Evolutionary conservation across 78 protist species (phyloP), one percentile per base, ranked within the genome.

Genomic region (Tieghemostelium lacteum): DNA sequence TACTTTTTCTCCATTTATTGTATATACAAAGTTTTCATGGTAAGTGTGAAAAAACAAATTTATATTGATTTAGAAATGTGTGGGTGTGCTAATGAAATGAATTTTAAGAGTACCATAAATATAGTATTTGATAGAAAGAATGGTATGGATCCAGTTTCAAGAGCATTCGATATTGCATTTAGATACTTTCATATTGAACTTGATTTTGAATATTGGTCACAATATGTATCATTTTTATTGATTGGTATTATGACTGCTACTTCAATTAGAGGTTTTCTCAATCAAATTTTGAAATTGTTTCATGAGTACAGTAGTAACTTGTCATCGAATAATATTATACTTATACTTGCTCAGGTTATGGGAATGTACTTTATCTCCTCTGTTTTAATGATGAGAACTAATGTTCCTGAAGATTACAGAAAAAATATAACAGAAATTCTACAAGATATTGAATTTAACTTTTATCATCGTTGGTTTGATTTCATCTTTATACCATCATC

Each of bases 381-480:
- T 19, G 95, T 95, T 5, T 70, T 96, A 8, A 94, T 96, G 39
- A 87, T 95, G 93, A 93, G 98, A n/a, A 91, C 91, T 58, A 76
- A 65, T 33, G 85, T 96, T 58, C 98, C 97, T 8, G 72, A 57
- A 33, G 71, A 64, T 24, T 94, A 88, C 65, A 58, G 97, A 12
- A 63, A 65, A 57, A 88, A 86, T 29, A 76, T 96, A 24, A 89
- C 91, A 0, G 40, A 75, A 20, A 96, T 94, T 61, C 75, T 95
- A 0, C 96, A 96, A 14, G 95, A 75, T 29, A 89, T 95, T 14
- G 80, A 86, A 64, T 96, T 95, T 73, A 49, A 76, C 39, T 95
- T 96, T 40, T 95, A 95, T 63, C 95, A 95, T 86, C 91, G 94
- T 26, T 95, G 95, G 96, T 96, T 96, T 55, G 98, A 96, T 50